Evolutionary conservation across 2,329 filamentous ascomycete genomes (phyloP).

Genomic region (Apiospora rasikravindrae): DNA sequence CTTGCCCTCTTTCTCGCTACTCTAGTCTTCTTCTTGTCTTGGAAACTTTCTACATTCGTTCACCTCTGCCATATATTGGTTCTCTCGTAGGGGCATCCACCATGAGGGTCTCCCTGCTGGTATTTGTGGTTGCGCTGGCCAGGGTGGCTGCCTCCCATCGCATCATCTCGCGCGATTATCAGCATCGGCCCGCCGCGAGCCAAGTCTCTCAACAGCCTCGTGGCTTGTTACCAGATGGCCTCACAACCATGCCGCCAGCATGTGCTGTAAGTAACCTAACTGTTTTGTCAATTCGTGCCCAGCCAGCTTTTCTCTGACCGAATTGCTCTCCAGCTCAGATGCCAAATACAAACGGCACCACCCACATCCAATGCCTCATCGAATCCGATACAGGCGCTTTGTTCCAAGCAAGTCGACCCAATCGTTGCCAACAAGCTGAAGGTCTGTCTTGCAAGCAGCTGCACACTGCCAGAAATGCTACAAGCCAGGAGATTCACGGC

Average conservation of each 20-base stretch:
- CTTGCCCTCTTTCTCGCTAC: background rate
- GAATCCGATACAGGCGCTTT: background rate
- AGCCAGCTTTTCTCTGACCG: background rate
- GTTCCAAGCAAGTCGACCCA: background rate
- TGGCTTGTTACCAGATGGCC: background rate
- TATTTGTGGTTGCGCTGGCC: background rate
- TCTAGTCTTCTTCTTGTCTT: background rate
- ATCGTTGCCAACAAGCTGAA: background rate
- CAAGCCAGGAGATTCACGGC: conserved; percentile 17
- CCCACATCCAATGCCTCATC: background rate
- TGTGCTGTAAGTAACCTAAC: background rate
- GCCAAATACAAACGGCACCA: background rate
- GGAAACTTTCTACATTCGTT: background rate
- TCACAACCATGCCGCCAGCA: background rate
- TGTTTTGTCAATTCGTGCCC: background rate
- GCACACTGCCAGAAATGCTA: conserved; percentile 14
- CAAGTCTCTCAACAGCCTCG: background rate
- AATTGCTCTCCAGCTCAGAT: background rate
- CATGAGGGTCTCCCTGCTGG: background rate
- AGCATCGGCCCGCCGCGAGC: background rate
- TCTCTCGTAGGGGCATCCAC: background rate
- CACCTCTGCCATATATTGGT: background rate
- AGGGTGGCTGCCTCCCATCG: background rate
- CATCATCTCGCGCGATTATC: background rate
- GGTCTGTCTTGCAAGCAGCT: background rate